Base-by-base conservation (phyloP, 164 flowering plant genomes). In the Amborella trichopoda region DNA sequence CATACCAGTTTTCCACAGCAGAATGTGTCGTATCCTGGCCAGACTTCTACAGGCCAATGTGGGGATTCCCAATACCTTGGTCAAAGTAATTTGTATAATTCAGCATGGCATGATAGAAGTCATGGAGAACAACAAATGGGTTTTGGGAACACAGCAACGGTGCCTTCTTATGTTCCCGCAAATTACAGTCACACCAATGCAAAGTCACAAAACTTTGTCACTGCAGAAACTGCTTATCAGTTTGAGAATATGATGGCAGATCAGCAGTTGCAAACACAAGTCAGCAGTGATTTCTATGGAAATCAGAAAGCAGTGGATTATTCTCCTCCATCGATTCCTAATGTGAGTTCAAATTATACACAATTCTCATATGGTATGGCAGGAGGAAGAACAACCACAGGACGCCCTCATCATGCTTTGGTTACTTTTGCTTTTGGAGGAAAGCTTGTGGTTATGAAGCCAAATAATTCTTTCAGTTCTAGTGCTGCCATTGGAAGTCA, bases 401-500 rank as follows among this genome's bases (percentile, higher is more conserved):
- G 79, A 19, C 83, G 86, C 40, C 94, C 94, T 53, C 71, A 78
- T 4, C 89, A 81, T 74, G 81, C 94, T 6, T 53, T 83, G 48
- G 83, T 81, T 45, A 60, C 78, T 27, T 83, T 83, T 70, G 94
- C 89, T 4, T 83, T 83, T 69, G 94, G 94, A 44, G 94, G 94
- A 48, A 83, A 80, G 57, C 78, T 83, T 19, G 64, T 83, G 36
- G 70, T 78, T 21, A 66, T 76, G 78, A 83, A 76, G 62, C 68
- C 71, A 54, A 54, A 4, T 23, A 50, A 40, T 52, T 51, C 68
- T 50, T 21, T 49, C 37, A 41, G 54, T 27, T 28, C 47, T n/a
- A 72, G 46, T 23, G 65, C 72, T 20, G 60, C 70, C 21, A 63
- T 48, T 59, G 76, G 64, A 42, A 67, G 49, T 54, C 83, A 83